phyloP scores from a whole-genome alignment of 2,329 filamentous ascomycete genomes.

The Dissoconium aciculare region DNA sequence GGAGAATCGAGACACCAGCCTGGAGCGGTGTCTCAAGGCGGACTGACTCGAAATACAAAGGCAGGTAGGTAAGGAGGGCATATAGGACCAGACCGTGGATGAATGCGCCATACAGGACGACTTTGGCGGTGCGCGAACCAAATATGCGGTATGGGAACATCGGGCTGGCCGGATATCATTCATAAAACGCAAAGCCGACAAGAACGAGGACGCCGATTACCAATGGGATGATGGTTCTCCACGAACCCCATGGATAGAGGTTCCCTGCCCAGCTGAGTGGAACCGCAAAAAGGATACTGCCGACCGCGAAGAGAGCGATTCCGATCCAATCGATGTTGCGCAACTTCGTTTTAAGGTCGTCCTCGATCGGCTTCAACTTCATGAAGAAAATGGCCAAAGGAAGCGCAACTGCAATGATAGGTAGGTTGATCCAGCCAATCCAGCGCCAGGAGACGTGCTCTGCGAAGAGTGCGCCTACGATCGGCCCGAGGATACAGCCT shows the following conservation, averaged over 20 bases:
- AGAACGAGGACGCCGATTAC: background rate
- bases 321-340: conserved; percentile 2
- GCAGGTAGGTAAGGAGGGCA: conserved; percentile 2
- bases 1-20: no score
- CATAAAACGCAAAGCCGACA: conserved; percentile 1
- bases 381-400: conserved; percentile 2
- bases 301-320: background rate
- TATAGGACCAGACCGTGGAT: conserved; percentile 2
- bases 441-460: conserved; percentile 2
- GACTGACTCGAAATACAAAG: conserved; percentile 2
- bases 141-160: conserved; percentile 1
- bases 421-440: conserved; percentile 4
- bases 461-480: conserved; percentile 1
- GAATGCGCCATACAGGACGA: conserved; percentile 2
- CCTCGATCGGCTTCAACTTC: background rate
- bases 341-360: background rate
- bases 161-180: conserved; percentile 1
- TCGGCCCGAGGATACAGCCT: conserved; percentile 1
- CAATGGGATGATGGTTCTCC: conserved; percentile 4
- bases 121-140: conserved; percentile 1
- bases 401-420: background rate
- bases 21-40: no score
- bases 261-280: conserved; percentile 1
- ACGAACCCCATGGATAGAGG: background rate
- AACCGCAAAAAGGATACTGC: conserved; percentile 1